A percentile compares a stretch with the other conserved stretches of the same genome.
These are phyloP conservation scores for Diaporthe helianthi DNA, from an alignment of 2,329 filamentous ascomycete genomes.

Conservation along the genomic window DNA sequence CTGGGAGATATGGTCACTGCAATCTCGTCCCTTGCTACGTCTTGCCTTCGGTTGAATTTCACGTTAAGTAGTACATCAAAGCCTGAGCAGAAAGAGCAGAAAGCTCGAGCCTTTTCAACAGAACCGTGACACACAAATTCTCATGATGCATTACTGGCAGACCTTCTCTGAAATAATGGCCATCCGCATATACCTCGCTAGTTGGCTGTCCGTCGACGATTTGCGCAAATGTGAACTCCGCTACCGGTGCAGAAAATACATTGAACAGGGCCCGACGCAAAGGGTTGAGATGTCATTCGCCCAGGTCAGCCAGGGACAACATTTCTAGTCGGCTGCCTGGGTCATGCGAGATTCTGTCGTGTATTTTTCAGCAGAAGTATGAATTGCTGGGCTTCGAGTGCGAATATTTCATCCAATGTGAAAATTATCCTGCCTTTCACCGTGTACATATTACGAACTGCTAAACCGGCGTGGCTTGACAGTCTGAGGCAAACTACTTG, in stretches of 20 bases:
- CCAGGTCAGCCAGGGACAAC: not conserved
- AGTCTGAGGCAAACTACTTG: too few relatives aligned
- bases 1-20: not conserved
- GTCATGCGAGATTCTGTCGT: too few relatives aligned
- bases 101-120: not conserved
- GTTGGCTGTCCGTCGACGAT: slow-evolving; percentile 47
- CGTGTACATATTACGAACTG: too few relatives aligned
- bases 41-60: not conserved
- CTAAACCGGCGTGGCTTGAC: too few relatives aligned
- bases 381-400: too few relatives aligned
- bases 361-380: too few relatives aligned
- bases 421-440: too few relatives aligned
- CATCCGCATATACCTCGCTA: slow-evolving; percentile 43
- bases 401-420: too few relatives aligned
- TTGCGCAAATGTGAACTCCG: slow-evolving; percentile 13
- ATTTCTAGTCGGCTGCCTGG: not conserved
- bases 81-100: not conserved
- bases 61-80: not conserved
- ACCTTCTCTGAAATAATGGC: not conserved
- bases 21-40: not conserved
- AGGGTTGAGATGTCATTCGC: not conserved
- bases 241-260: slow-evolving; percentile 30
- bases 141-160: not conserved
- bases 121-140: not conserved
- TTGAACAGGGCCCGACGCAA: slow-evolving; percentile 36